These are phyloP conservation scores for Diplodia intermedia DNA, from an alignment of 2,329 filamentous ascomycete species.

Conservation along the genomic window DNA sequence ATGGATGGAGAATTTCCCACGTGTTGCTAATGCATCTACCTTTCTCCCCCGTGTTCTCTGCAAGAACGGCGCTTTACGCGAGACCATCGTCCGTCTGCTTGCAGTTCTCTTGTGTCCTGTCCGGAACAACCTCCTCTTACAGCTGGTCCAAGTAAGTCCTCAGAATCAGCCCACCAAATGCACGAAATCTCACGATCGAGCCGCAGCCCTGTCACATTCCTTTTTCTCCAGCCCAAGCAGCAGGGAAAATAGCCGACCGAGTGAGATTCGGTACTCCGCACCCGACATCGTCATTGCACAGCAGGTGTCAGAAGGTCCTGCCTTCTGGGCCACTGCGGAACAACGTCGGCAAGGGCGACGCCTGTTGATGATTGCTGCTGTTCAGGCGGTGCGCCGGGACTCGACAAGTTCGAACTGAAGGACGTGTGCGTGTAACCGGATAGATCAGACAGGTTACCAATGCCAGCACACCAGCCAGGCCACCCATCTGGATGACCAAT, in stretches of 20 bases:
- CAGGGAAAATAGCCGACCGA: slow-evolving; percentile 9
- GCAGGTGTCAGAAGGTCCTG: slow-evolving; percentile 1
- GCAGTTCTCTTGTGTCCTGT: slow-evolving; percentile 4
- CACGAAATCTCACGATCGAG: slow-evolving; percentile 16
- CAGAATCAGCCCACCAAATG: slow-evolving; percentile 16
- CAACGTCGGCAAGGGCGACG: background rate
- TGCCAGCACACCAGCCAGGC: slow-evolving; percentile 4
- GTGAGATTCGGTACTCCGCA: slow-evolving; percentile 10
- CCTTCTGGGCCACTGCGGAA: background rate
- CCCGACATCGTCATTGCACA: slow-evolving; percentile 6
- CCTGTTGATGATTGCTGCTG: background rate
- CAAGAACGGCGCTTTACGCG: slow-evolving; percentile 25
- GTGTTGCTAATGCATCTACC: slow-evolving; percentile 6
- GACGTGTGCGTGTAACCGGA: background rate
- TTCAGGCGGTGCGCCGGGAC: background rate
- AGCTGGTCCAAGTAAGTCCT: background rate
- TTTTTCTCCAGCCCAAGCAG: background rate
- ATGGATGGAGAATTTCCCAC: slow-evolving; percentile 2
- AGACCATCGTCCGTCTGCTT: slow-evolving; percentile 15
- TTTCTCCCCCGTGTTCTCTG: background rate
- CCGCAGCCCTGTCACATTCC: slow-evolving; percentile 7
- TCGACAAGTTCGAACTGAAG: background rate
- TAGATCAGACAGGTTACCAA: background rate
- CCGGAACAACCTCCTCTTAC: slow-evolving; percentile 8
- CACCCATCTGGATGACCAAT: background rate